These are phyloP conservation scores for Tetrapisispora phaffii DNA, from an alignment of 805 yeast genomes.

Conservation along the genomic window DNA sequence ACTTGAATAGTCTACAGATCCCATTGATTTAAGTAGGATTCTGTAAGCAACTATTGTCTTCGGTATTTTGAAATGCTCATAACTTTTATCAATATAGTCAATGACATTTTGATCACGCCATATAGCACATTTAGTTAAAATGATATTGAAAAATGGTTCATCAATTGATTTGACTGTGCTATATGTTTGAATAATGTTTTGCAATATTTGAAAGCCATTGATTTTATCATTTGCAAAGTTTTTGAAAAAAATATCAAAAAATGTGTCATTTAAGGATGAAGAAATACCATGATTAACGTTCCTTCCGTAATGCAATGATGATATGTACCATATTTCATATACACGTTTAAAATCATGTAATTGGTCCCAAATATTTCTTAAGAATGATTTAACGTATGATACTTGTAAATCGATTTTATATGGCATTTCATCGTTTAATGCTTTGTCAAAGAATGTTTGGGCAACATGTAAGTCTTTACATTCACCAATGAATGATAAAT, in stretches of 20 bases:
- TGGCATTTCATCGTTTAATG: constrained; percentile 55
- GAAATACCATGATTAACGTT: constrained; percentile 54
- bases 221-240: constrained; percentile 36
- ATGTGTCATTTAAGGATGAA: constrained; percentile 55
- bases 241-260: constrained; percentile 55
- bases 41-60: constrained; percentile 61
- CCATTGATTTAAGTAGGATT: constrained; percentile 57
- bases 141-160: constrained; percentile 66
- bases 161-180: constrained; percentile 47
- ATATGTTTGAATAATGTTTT: constrained; percentile 43
- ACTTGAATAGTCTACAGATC: constrained; percentile 41
- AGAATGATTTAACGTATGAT: constrained; percentile 51
- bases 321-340: constrained; percentile 47
- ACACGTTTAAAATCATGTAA: constrained; percentile 46
- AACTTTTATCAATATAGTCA: constrained; percentile 48
- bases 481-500: constrained; percentile 62
- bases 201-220: constrained; percentile 45
- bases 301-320: constrained; percentile 42
- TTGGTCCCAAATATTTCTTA: constrained; percentile 46
- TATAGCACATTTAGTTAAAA: constrained; percentile 46
- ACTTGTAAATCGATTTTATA: constrained; percentile 58
- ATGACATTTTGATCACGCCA: constrained; percentile 57
- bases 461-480: constrained; percentile 61
- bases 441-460: constrained; percentile 59
- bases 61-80: constrained; percentile 41